Evolutionary conservation across 2,329 filamentous ascomycete genomes (phyloP), one percentile per base, ranked within the genome.

Genomic region (Epichloe coenophiala): DNA sequence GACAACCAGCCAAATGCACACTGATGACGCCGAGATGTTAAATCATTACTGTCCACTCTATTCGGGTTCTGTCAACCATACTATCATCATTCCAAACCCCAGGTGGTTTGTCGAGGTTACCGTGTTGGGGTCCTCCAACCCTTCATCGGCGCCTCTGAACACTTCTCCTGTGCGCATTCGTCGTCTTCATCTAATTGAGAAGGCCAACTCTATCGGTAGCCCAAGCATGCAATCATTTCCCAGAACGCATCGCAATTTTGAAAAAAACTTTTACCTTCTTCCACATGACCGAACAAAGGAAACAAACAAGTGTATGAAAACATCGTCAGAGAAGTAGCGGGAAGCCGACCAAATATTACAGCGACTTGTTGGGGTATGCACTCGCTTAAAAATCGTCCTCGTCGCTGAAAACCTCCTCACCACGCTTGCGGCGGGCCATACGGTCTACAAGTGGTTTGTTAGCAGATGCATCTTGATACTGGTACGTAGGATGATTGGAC

Each of bases 341-440:
- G 54, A 61, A 53, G 59, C 56, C 53, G 53, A 55, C 53, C 57
- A 50, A 51, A 56, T 54, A 59, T 60, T 44, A 50, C 47, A 50
- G 7, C 44, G 15, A 39, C 47, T 45, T 38, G 21, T 19, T 13
- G 45, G 45, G 45, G 45, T 42, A 46, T 51, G 45, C 46, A 48
- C 38, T n/a, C 48, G 48, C 40, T 50, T 35, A 52, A 27, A 52
- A 1, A 42, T 72, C 70, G 49, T 72, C 70, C 66, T 72, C 70
- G 51, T 72, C 70, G 58, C 63, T 67, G 65, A 72, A 72, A 47
- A 72, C 70, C 67, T 72, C 70, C 67, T 72, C 70, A 65, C 70
- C 70, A 67, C 88, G 80, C 88, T 97, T 97, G 68, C 88, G 81
- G 68, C 89, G 83, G 57, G 89, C 89, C 84, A 95, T 93, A 54